Conservation (phyloP, 495 filamentous ascomycete genomes). For the Podospora sp. region DNA sequence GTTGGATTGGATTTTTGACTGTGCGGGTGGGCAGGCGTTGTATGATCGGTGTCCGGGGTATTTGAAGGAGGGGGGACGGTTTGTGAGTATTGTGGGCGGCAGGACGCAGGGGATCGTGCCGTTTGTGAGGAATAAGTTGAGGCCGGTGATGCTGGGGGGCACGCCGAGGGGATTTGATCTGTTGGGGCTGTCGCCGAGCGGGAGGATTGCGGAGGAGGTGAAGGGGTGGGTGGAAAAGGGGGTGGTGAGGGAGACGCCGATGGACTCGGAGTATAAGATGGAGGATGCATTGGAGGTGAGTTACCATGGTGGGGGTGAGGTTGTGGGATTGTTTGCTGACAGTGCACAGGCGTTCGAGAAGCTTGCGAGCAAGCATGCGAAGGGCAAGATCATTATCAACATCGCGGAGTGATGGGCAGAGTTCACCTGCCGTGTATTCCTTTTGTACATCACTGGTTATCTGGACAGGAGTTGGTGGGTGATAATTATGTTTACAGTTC, state of each 20-base stretch:
- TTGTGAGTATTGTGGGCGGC: slow-evolving; percentile 43
- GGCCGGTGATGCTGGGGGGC: slow-evolving; percentile 42
- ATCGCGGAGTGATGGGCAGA: slow-evolving; percentile 16
- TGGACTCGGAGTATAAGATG: slow-evolving; percentile 45
- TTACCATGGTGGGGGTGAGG: neutral
- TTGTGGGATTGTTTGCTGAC: slow-evolving; percentile 7
- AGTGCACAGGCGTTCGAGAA: slow-evolving; percentile 35
- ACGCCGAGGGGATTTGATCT: slow-evolving; percentile 40
- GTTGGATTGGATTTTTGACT: slow-evolving; percentile 47
- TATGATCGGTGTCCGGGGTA: slow-evolving; percentile 37
- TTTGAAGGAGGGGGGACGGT: slow-evolving; percentile 41
- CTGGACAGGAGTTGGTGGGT: too few species aligned
- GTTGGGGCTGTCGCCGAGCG: slow-evolving; percentile 35
- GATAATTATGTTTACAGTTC: too few species aligned
- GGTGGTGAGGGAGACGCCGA: slow-evolving; percentile 32
- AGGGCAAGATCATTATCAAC: slow-evolving; percentile 43
- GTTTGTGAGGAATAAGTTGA: slow-evolving; percentile 35
- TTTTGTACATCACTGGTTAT: too few species aligned
- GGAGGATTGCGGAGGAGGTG: slow-evolving; percentile 30
- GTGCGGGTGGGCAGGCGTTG: slow-evolving; percentile 40
- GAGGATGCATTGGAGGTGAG: slow-evolving; percentile 36
- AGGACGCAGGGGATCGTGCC: slow-evolving; percentile 33
- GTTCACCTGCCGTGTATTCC: too few species aligned
- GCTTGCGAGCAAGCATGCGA: slow-evolving; percentile 38
- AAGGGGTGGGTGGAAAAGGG: slow-evolving; percentile 35